Percentiles rank a stretch among this genome's conserved stretches.
These are phyloP conservation scores for Kwoniella botswanensis DNA, from an alignment of 768 basidiomycete species.

Conservation along the genomic window DNA sequence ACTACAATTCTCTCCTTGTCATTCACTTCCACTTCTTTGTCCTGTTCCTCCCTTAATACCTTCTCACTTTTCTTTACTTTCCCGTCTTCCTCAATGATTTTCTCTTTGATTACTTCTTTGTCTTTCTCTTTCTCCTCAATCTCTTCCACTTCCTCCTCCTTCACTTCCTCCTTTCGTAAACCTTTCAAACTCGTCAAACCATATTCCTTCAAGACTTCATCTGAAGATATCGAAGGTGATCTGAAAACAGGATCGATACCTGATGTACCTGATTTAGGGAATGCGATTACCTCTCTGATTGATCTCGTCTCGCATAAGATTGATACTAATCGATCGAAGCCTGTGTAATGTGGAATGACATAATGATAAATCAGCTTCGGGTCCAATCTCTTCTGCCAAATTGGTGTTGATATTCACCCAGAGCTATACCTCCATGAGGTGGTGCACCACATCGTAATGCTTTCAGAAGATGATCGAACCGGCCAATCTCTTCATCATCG, in stretches of 20 bases:
- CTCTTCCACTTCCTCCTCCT: slow-evolving; percentile 6
- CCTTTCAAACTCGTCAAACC: slow-evolving; percentile 31
- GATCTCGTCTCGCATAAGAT: slow-evolving; percentile 84
- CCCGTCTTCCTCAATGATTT: background rate
- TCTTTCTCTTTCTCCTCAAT: slow-evolving; percentile 1
- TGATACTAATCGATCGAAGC: slow-evolving; percentile 90
- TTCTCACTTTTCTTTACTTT: background rate
- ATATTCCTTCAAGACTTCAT: slow-evolving; percentile 50
- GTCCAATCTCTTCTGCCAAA: background rate
- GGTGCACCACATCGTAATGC: slow-evolving; percentile 89
- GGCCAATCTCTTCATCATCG: slow-evolving; percentile 69
- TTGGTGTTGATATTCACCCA: slow-evolving; percentile 65
- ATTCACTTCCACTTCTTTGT: background rate
- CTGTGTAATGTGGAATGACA: slow-evolving; percentile 60
- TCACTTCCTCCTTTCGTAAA: background rate
- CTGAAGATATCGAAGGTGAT: slow-evolving; percentile 68
- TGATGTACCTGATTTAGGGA: slow-evolving; percentile 78
- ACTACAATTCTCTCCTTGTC: background rate
- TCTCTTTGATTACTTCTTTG: background rate
- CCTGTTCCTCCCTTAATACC: background rate
- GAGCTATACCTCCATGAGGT: slow-evolving; percentile 91
- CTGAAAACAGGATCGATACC: slow-evolving; percentile 87
- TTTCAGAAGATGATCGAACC: slow-evolving; percentile 83
- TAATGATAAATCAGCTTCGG: background rate
- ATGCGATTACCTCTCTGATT: slow-evolving; percentile 94